phyloP scores from a whole-genome alignment of 257 asterid genomes.

The Przewalskia tangutica region DNA sequence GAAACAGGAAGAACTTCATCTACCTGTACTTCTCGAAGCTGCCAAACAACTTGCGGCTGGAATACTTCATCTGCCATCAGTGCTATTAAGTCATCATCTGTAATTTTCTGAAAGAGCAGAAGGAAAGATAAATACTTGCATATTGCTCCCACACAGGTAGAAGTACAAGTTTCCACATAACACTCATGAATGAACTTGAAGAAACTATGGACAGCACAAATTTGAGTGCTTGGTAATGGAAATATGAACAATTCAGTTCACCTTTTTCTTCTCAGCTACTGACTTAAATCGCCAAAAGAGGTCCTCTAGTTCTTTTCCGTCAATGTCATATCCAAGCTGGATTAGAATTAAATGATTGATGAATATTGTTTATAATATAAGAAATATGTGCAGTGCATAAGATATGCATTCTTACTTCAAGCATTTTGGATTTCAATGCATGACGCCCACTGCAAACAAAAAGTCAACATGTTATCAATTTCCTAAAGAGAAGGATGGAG shows the following conservation, averaged over 20 bases:
- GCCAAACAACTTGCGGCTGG: constrained; percentile 77
- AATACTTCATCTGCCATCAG: constrained; percentile 77
- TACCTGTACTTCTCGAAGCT: constrained; percentile 74
- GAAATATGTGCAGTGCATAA: background rate
- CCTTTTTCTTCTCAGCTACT: constrained; percentile 93
- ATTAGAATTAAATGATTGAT: constrained; percentile 1
- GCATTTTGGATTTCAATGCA: constrained; percentile 84
- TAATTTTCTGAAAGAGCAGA: constrained; percentile 36
- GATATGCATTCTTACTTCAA: constrained; percentile 49
- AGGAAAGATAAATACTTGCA: background rate
- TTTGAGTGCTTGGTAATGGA: background rate
- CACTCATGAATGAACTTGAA: background rate
- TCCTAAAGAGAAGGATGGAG: background rate
- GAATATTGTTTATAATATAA: background rate
- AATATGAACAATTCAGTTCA: constrained; percentile 3
- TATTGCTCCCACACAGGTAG: background rate
- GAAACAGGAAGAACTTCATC: background rate
- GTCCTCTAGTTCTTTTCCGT: constrained; percentile 76
- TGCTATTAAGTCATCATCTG: constrained; percentile 78
- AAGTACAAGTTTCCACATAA: background rate
- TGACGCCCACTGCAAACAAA: constrained; percentile 74
- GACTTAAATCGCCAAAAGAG: constrained; percentile 83
- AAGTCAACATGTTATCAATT: constrained; percentile 7
- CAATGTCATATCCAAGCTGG: constrained; percentile 91
- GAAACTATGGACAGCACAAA: background rate